phyloP scores from a whole-genome alignment of 768 basidiomycete species.

The Coprinopsis cinerea region DNA sequence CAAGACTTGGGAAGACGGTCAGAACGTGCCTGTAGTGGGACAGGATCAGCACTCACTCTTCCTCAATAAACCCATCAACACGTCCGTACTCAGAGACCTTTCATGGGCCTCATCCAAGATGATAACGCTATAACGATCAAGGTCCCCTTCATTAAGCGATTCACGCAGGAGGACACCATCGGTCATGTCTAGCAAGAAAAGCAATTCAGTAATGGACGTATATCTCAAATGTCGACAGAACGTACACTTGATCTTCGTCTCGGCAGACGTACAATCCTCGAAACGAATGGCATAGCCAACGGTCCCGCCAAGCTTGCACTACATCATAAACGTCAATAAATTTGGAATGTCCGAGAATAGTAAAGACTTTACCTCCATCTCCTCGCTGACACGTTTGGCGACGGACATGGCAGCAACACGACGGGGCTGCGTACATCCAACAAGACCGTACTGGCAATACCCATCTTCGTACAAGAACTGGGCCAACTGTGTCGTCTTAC shows the following conservation, averaged over 20 bases:
- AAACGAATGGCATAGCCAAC: conserved; percentile 99
- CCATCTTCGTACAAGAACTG: conserved; percentile 98
- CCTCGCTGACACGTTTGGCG: conserved; percentile 99
- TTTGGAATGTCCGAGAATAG: not conserved
- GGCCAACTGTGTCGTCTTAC: conserved; percentile 94
- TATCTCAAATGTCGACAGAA: conserved; percentile 9
- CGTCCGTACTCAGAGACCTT: conserved; percentile 94
- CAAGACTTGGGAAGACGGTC: conserved; percentile 50
- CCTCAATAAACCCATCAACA: conserved; percentile 90
- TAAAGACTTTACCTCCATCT: conserved; percentile 77
- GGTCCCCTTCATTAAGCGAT: conserved; percentile 96
- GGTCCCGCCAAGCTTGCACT: conserved; percentile 84
- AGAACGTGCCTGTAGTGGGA: no score
- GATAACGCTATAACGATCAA: conserved; percentile 94
- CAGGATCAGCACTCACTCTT: conserved; percentile 64
- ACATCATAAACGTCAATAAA: conserved; percentile 3
- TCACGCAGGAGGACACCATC: conserved; percentile 98
- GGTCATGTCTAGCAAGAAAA: conserved; percentile 74
- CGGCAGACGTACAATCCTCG: conserved; percentile 91
- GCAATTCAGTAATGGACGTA: conserved; percentile 5
- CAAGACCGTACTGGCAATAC: conserved; percentile 81
- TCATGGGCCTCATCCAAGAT: conserved; percentile 99
- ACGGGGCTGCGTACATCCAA: conserved; percentile 97
- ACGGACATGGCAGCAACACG: conserved; percentile 99
- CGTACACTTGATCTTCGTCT: conserved; percentile 96